Base-by-base conservation (phyloP, 495 filamentous ascomycete genomes). In the Aspergillus haitiensis region DNA sequence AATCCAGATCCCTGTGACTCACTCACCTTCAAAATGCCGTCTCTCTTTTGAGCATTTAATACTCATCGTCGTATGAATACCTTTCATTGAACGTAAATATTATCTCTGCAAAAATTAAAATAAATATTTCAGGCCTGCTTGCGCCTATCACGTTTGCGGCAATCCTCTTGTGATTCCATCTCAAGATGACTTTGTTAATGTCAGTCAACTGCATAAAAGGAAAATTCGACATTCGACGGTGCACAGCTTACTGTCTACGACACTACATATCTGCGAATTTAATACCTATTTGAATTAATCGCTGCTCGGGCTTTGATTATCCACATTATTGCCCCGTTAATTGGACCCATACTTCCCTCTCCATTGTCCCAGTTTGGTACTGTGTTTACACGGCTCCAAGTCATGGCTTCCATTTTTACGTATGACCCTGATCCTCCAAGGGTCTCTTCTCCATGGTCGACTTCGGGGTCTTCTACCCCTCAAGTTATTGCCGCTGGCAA, bases 381-480 rank as follows among this genome's bases (percentile, higher is more conserved):
- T 5, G 15, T 47, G 15, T 18, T 16, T 16, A 18, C 12, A 33
- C 1, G 3, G 15, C 11, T 52, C 33, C 15, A 37, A 11, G 59
- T 1, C 27, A 98, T 98, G 94, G 90, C 91, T 37, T 96, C 92
- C 12, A 91, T 98, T 58, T 98, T 98, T 73, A 97, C 93, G 0
- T 98, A 88, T 68, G 91, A 97, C 56, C 86, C 91, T 10, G 88
- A 95, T 60, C 90, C 93, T 37, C 89, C 91, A 5, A 78, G 91
- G 72, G 89, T 97, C 32, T 85, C 89, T 13, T 97, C 93, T 9
- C 95, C 94, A 31, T 98, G 94, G 94, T 80, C 87, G 39, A 82
- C 79, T 13, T 79, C 76, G 45, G 75, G 72, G 31, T 75, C 76
- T 7, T 74, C 72, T 37, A 80, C 76, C 13, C 75, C 78, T 8